These are phyloP conservation scores for Ceratocystis diversiconidia DNA, from an alignment of 2,329 filamentous ascomycete species.

Conservation along the genomic window DNA sequence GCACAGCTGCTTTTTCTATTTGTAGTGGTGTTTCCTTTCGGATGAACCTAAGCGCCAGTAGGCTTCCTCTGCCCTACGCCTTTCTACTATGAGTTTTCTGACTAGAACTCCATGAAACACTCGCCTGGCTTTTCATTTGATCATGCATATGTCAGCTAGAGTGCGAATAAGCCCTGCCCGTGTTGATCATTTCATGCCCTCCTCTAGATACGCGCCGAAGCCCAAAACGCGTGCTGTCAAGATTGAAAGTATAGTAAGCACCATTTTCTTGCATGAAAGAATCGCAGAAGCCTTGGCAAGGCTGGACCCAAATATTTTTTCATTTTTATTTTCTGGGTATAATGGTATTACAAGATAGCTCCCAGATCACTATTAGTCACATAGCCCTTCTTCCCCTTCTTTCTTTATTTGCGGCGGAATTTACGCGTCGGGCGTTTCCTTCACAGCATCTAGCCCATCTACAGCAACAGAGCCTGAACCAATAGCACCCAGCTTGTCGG, in stretches of 20 bases:
- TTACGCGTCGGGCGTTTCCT: not conserved
- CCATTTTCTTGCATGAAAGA: not conserved
- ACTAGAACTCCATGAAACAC: not conserved
- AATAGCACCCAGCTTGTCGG: conserved; percentile 24
- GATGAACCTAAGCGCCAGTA: not conserved
- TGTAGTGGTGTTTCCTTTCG: not conserved
- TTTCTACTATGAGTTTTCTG: not conserved
- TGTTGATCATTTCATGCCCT: not conserved
- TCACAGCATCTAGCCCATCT: not conserved
- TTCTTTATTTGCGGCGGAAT: not conserved
- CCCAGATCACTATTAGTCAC: not conserved
- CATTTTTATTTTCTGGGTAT: not conserved
- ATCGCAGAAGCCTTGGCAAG: not conserved
- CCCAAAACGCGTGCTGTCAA: not conserved
- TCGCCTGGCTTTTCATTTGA: not conserved
- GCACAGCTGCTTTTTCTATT: not conserved
- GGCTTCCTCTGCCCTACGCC: not conserved
- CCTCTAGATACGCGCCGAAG: not conserved
- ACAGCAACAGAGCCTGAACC: conserved; percentile 20
- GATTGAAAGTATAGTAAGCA: not conserved
- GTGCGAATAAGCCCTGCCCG: not conserved
- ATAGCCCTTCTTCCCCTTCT: not conserved
- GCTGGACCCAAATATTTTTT: not conserved
- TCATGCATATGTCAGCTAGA: not conserved
- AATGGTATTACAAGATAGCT: not conserved